Evolutionary conservation across 225 moss, liverwort and hornwort genomes (phyloP), one percentile per base, ranked within the genome.

Genomic region (Asterella californica): DNA sequence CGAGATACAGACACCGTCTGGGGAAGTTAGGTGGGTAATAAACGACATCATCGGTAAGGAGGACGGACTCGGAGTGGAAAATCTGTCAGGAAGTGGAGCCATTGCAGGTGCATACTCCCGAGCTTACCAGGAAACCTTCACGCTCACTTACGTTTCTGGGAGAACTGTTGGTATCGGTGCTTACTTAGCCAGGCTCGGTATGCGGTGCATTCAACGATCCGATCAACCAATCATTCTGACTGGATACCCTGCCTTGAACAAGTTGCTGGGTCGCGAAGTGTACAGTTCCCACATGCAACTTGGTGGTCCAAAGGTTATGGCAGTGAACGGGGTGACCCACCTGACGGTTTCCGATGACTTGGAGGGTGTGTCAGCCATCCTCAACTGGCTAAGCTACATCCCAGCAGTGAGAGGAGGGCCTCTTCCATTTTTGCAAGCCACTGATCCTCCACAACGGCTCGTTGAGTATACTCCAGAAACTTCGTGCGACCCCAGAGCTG

Each of bases 201-300:
- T 94, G 96, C 84, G 96, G 14, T 97, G 96, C 82, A 97, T 97
- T 48, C 96, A 97, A 74, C 85, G 96, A 32, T 65, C 94, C 7
- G 94, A 97, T 83, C 96, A 97, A 81, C 94, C 96, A 37, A 97
- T 97, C 54, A 97, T 97, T 75, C 55, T 94, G 69, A 97, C 96
- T 30, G 96, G 96, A n/a, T 97, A 88, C 73, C 93, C 96, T 37
- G 94, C 96, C 6, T 81, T 97, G 2, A 97, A 97, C 81, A 97
- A 97, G 78, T 82, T 97, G 9, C 85, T 97, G 0, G 96, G 97
- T 3, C 82, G 97, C 0, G 94, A 99, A 50, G 97, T 99, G 9
- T 99, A 99, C 79, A 93, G 89, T 80, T 99, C 97, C 11, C 97
- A 99, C 73, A 99, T 95, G 95, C 94, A 95, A 78, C 83, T 99